phyloP scores from a whole-genome alignment of 768 basidiomycete genomes.

The Termitomyces sp. region DNA sequence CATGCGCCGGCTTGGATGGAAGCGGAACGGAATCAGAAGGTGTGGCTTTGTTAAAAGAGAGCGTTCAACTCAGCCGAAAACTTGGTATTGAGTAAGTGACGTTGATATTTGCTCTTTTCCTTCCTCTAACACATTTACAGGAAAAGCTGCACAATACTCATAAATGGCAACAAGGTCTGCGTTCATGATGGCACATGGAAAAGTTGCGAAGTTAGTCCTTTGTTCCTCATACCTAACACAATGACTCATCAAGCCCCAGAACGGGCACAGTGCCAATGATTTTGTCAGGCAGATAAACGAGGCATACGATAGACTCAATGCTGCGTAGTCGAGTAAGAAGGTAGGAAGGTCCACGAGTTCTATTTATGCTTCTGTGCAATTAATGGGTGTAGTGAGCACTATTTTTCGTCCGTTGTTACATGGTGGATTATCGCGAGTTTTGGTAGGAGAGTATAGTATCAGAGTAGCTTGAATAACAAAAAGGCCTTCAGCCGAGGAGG shows the following conservation, averaged over 20 bases:
- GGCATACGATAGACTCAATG: conserved; percentile 65
- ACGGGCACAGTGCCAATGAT: conserved; percentile 67
- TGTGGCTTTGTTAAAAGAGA: conserved; percentile 55
- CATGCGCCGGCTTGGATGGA: conserved; percentile 58
- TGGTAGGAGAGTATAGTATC: conserved; percentile 2
- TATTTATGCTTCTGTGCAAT: neutral
- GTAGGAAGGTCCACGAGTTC: too few species aligned
- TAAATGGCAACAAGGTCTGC: conserved; percentile 63
- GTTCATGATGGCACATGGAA: conserved; percentile 77
- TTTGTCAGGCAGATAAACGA: conserved; percentile 75
- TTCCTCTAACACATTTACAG: conserved; percentile 24
- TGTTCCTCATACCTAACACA: neutral
- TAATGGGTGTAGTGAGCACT: neutral
- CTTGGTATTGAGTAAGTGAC: conserved; percentile 50
- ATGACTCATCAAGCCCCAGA: conserved; percentile 31
- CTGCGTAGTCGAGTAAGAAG: neutral
- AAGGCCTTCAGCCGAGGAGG: conserved; percentile 42
- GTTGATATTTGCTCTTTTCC: neutral
- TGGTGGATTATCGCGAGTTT: conserved; percentile 5
- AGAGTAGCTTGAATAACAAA: neutral
- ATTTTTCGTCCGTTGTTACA: neutral
- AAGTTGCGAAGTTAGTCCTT: conserved; percentile 57
- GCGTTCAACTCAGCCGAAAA: conserved; percentile 35
- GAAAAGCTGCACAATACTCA: conserved; percentile 85
- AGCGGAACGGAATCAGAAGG: conserved; percentile 63